phyloP scores from a whole-genome alignment of 2,329 filamentous ascomycete genomes.

The Raffaelea ambrosiae region DNA sequence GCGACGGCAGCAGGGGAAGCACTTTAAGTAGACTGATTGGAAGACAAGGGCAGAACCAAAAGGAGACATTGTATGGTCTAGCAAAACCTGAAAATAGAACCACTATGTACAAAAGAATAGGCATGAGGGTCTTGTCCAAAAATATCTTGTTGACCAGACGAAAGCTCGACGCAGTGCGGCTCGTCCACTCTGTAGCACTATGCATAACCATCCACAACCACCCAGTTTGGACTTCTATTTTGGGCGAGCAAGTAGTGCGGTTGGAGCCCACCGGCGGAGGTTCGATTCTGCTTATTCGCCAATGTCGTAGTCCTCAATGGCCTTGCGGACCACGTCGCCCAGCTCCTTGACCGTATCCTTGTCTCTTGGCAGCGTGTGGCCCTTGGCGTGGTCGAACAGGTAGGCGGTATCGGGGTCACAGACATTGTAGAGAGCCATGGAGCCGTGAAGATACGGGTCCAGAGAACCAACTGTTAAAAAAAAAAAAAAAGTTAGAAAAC shows the following conservation, averaged over 20 bases:
- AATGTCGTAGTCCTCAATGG: constrained; percentile 15
- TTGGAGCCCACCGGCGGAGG: too few relatives aligned
- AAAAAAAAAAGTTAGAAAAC: neutral
- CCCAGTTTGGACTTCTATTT: neutral
- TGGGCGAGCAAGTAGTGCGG: neutral
- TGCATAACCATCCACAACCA: neutral
- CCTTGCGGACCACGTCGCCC: constrained; percentile 29
- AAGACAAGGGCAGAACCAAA: too few relatives aligned
- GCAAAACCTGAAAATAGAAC: too few relatives aligned
- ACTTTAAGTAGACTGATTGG: too few relatives aligned
- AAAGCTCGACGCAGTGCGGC: too few relatives aligned
- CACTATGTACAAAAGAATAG: too few relatives aligned
- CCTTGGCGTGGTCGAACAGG: constrained; percentile 58
- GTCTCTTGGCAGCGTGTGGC: constrained; percentile 52
- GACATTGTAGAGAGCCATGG: constrained; percentile 52
- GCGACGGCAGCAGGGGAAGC: too few relatives aligned
- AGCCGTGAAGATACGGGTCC: constrained; percentile 54
- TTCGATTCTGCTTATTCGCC: constrained; percentile 8
- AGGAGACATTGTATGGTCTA: too few relatives aligned
- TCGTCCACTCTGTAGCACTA: neutral
- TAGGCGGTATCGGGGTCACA: constrained; percentile 51
- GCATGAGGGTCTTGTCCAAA: too few relatives aligned
- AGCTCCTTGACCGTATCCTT: constrained; percentile 38
- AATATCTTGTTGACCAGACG: too few relatives aligned
- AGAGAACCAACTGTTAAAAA: constrained; percentile 34